phyloP scores from a whole-genome alignment of 148 eudicot species.

The Vaccinium vitisidaea region DNA sequence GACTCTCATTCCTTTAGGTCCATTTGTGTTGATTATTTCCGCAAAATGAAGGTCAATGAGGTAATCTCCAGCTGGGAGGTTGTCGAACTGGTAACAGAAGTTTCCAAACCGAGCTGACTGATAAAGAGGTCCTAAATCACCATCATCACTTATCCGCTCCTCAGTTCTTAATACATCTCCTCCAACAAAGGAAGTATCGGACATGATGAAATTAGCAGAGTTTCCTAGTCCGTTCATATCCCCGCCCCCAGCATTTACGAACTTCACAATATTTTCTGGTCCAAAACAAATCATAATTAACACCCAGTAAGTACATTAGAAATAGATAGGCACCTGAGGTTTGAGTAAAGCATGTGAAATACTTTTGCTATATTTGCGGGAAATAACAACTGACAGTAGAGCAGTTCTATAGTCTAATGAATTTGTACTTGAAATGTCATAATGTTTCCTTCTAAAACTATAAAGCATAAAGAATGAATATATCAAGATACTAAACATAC shows the following conservation, averaged over 20 bases:
- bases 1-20: constrained; percentile 65
- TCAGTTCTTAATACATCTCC: constrained; percentile 55
- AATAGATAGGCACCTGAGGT: not conserved
- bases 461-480: not conserved
- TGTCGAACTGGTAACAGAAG: constrained; percentile 44
- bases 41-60: constrained; percentile 63
- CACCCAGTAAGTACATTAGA: not conserved
- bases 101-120: constrained; percentile 62
- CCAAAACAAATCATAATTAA: constrained; percentile 13
- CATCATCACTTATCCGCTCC: constrained; percentile 46
- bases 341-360: not conserved
- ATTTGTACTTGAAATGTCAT: no score
- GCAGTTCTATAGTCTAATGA: not conserved
- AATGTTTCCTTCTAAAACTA: not conserved
- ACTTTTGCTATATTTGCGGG: not conserved
- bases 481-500: not conserved
- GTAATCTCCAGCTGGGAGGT: constrained; percentile 52
- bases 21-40: constrained; percentile 54
- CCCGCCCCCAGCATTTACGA: constrained; percentile 62
- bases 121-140: constrained; percentile 51
- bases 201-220: constrained; percentile 32
- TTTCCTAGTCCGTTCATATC: constrained; percentile 27
- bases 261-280: constrained; percentile 54
- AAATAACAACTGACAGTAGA: not conserved
- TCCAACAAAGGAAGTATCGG: constrained; percentile 50